Evolutionary conservation across 225 moss, liverwort and hornwort species (phyloP).

Genomic region (Pseudoscleropodium purum): DNA sequence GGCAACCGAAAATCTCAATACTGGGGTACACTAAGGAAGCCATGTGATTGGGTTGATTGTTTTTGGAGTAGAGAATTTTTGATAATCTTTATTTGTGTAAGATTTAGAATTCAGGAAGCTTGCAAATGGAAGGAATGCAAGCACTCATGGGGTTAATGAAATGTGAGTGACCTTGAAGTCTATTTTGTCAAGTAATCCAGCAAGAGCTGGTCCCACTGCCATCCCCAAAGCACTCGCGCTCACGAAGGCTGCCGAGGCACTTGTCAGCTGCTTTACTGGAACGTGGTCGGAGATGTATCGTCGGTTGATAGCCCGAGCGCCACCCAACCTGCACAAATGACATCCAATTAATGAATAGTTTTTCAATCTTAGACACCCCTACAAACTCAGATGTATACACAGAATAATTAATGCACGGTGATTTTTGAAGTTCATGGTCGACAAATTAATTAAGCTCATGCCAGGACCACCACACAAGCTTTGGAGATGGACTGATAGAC

Average conservation of each 20-base stretch:
- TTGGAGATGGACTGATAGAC: not conserved
- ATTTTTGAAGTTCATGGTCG: not conserved
- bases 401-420: not conserved
- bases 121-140: not conserved
- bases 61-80: not conserved
- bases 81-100: not conserved
- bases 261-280: slow-evolving; percentile 65
- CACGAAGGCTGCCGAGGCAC: slow-evolving; percentile 88
- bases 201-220: slow-evolving; percentile 87
- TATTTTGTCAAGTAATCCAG: slow-evolving; percentile 34
- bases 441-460: not conserved
- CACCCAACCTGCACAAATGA: slow-evolving; percentile 62
- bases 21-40: not conserved
- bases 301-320: slow-evolving; percentile 89
- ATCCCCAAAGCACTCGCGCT: slow-evolving; percentile 94
- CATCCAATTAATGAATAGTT: not conserved
- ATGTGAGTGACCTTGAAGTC: slow-evolving; percentile 1
- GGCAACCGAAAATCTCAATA: too few species aligned
- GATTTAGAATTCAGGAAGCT: not conserved
- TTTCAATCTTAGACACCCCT: not conserved
- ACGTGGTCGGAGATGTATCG: slow-evolving; percentile 94
- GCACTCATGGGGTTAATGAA: not conserved
- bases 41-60: not conserved
- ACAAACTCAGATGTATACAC: not conserved
- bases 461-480: not conserved